Base-by-base conservation (phyloP, 1,139 yeast species). In the Lodderomyces parapsilosis region DNA sequence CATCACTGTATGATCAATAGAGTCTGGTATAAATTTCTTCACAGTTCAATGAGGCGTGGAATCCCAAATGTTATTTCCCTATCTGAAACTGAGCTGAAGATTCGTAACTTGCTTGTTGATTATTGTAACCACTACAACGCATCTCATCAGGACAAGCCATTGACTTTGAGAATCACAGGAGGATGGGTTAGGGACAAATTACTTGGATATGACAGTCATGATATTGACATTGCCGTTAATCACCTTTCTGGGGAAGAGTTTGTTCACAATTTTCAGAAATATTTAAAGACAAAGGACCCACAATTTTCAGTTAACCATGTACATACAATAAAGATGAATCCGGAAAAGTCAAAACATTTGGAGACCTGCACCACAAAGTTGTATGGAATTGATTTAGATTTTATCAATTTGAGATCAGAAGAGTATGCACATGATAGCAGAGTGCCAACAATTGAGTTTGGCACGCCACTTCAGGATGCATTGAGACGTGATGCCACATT, bases 151-250 rank as follows among this genome's bases (percentile, higher is more conserved):
- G 36, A 32, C 18, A 39, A 49, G 24, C 55, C 50, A 17, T 49
- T 74, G 18, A 83, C 78, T 25, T 71, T 91, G 17, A 65, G 99
- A 49, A 86, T 93, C 53, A 91, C 98, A 0, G 99, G 99, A 25
- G 99, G 99, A 0, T 93, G 99, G 99, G 99, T 93, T 5, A 76
- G 99, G 55, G 99, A 93, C 62, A 93, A 93, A 66, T 67, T 93
- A 31, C 68, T 94, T 32, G 95, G 95, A 0, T 73, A 76, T 40
- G 81, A 79, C 25, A 83, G 94, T 43, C 83, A 93, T 57, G 99
- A 93, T 61, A 71, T 93, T 35, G 99, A 93, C 57, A 87, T 93
- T 43, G 98, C 97, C 6, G 78, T 94, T 45, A 90, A 93, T 60
- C 73, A 73, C 45, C 66, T 88, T 56, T 79, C 96, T 0, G 99